Evolutionary conservation across 1,284 basidiomycete species (phyloP), one percentile per base, ranked within the genome.

Genomic region (Tylopilus sp.): DNA sequence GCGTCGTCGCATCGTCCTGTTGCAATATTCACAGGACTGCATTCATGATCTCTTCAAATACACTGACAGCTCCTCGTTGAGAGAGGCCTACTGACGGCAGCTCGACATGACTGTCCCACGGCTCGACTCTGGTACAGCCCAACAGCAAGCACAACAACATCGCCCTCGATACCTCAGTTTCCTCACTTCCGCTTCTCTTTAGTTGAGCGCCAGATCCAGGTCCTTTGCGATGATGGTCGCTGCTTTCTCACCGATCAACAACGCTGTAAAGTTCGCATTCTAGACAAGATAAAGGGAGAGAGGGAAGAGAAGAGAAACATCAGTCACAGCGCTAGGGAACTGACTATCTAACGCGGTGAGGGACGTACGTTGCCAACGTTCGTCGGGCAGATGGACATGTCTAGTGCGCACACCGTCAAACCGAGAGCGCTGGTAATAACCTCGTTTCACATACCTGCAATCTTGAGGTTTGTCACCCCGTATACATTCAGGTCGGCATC

Each of bases 191-290:
- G 6, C 21, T 23, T 23, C 21, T 6, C 21, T 23, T 16, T 16
- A 33, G n/a, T 8, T 7, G 31, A 33, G 31, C 31, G 15, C 16
- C n/a, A 33, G 9, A 9, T 8, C 31, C 16, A 34, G 16, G 6
- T 34, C 33, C n/a, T 34, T 18, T 11, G 16, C 7, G 18, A 34
- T 34, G 4, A 34, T 48, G 12, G 48, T 23, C 4, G 58, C 59
- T 5, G 59, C 59, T 35, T 59, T 60, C 48, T 62, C 60, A 9
- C 56, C 60, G 8, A 63, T 43, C 35, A 52, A 34, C 28, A 60
- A 30, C 6, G 60, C 54, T 6, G 55, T 57, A 0, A 57, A 59
- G 37, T 59, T 55, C 0, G 57, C 61, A 26, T 60, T 62, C 56
- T 58, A 9, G n/a, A n/a, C n/a, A n/a, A n/a, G n/a, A n/a, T n/a